phyloP scores from a whole-genome alignment of 164 flowering plant species.

The Sextonia rubra region DNA sequence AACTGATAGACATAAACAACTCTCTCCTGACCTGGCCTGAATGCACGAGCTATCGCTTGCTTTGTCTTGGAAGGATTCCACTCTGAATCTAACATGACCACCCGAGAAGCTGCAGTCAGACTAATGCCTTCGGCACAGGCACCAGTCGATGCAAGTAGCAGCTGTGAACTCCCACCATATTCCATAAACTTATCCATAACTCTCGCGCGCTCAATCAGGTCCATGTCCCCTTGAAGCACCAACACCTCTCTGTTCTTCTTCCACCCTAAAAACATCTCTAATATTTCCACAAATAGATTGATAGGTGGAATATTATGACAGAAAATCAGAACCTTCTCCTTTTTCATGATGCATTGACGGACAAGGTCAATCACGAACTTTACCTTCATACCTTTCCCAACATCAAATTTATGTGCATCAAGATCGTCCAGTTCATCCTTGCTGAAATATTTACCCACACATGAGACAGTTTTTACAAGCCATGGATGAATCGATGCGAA shows the following conservation, averaged over 20 bases:
- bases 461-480: constrained; percentile 53
- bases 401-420: constrained; percentile 40
- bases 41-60: constrained; percentile 96
- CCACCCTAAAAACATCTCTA: constrained; percentile 65
- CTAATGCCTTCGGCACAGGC: constrained; percentile 94
- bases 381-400: constrained; percentile 67
- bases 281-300: constrained; percentile 50
- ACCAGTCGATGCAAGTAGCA: constrained; percentile 75
- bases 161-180: constrained; percentile 45
- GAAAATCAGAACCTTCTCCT: constrained; percentile 78
- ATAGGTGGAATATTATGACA: constrained; percentile 88
- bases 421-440: constrained; percentile 40
- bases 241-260: constrained; percentile 56
- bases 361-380: constrained; percentile 76
- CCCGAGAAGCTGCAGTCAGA: constrained; percentile 93
- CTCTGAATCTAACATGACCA: constrained; percentile 83
- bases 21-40: constrained; percentile 89
- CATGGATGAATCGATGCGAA: constrained; percentile 87
- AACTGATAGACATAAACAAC: constrained; percentile 87
- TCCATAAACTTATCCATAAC: constrained; percentile 87
- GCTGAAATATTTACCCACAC: constrained; percentile 44
- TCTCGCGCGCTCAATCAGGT: constrained; percentile 65
- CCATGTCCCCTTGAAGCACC: constrained; percentile 78
- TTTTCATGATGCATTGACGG: constrained; percentile 40
- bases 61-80: constrained; percentile 99